Percentiles rank a stretch among this genome's conserved stretches.
phyloP scores from a whole-genome alignment of 345 rosid genomes.

The Kernera saxatilis region DNA sequence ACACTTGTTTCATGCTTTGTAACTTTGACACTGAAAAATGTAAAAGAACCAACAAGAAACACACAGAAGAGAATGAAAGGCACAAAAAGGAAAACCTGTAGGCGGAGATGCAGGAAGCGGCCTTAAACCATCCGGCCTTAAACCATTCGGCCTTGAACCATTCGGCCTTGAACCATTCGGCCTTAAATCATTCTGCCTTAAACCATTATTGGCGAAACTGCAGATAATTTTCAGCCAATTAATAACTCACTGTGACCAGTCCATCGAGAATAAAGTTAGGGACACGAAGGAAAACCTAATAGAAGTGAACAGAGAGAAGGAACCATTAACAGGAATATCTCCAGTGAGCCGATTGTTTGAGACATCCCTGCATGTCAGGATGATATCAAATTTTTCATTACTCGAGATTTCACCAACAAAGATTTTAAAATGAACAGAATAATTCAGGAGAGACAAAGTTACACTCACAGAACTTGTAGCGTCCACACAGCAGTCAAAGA shows the following conservation, averaged over 20 bases:
- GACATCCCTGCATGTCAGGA: conserved; percentile 64
- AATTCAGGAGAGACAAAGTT: background rate
- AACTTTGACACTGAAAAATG: background rate
- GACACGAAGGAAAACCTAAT: conserved; percentile 47
- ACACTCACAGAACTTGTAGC: conserved; percentile 79
- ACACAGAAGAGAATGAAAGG: background rate
- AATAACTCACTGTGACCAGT: conserved; percentile 11
- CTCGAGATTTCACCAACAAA: background rate
- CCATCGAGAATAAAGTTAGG: background rate
- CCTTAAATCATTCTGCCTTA: too few relatives aligned
- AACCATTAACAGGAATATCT: conserved; percentile 69
- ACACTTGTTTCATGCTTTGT: background rate
- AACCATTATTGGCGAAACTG: conserved; percentile 52
- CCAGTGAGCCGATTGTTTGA: conserved; percentile 65
- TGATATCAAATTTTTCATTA: background rate
- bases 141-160: too few relatives aligned
- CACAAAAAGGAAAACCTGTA: conserved; percentile 41
- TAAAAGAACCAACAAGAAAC: background rate
- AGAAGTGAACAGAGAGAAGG: conserved; percentile 70
- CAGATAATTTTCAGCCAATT: conserved; percentile 25
- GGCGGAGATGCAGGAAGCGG: conserved; percentile 40
- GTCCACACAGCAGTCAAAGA: conserved; percentile 43
- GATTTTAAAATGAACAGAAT: background rate
- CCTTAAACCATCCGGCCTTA: too few relatives aligned
- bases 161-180: too few relatives aligned